Conservation (phyloP, 805 yeast genomes). For the Kluyveromyces nonfermentans region DNA sequence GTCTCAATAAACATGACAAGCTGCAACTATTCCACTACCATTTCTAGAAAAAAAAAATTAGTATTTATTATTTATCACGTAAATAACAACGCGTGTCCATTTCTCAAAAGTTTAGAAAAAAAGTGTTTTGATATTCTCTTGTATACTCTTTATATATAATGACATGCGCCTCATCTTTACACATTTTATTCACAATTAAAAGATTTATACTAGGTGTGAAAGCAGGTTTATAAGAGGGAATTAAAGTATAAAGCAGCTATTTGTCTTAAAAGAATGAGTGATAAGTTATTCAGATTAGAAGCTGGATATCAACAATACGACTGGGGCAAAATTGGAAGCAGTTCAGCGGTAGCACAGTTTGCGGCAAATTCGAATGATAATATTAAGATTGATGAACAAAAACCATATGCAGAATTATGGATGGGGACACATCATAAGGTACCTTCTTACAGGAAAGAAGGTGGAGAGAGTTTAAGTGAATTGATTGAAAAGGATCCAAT, state of each 20-base stretch:
- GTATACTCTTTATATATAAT: too few relatives aligned
- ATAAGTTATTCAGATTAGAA: constrained; percentile 32
- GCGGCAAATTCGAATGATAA: constrained; percentile 61
- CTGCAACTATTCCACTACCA: neutral
- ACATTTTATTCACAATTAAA: neutral
- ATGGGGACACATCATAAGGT: constrained; percentile 97
- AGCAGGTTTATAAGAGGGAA: neutral
- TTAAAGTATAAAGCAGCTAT: neutral
- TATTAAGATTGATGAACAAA: constrained; percentile 53
- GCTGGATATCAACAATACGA: constrained; percentile 68
- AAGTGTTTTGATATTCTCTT: too few relatives aligned
- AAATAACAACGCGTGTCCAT: neutral
- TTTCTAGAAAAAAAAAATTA: neutral
- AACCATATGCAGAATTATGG: constrained; percentile 97
- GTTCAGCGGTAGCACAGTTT: constrained; percentile 83
- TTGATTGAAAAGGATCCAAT: constrained; percentile 53
- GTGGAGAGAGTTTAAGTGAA: constrained; percentile 56
- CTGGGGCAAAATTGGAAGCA: constrained; percentile 80
- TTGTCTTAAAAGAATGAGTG: constrained; percentile 15
- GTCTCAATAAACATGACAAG: neutral
- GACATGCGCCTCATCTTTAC: neutral
- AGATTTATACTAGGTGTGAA: too few relatives aligned
- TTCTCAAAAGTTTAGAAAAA: neutral
- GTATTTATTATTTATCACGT: too few relatives aligned
- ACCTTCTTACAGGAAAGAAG: constrained; percentile 55